Percentiles rank a stretch among this genome's conserved stretches.
phyloP scores from a whole-genome alignment of 1,284 basidiomycete genomes.

The Boletus smithii region DNA sequence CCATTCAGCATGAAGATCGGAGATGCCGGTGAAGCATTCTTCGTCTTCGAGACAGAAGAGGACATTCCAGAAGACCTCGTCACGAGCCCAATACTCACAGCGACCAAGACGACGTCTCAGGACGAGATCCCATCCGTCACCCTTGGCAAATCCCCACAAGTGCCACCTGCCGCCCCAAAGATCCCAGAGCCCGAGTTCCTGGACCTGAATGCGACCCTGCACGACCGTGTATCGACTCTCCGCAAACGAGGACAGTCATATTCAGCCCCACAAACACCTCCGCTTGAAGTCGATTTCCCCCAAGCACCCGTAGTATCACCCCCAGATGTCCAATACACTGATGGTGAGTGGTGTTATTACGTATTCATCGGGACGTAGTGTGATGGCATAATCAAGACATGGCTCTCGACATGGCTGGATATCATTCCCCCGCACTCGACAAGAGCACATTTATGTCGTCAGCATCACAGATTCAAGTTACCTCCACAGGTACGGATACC shows the following conservation, averaged over 20 bases:
- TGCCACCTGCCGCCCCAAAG: conserved; percentile 29
- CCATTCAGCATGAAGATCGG: conserved; percentile 99
- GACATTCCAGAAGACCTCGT: conserved; percentile 92
- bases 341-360: conserved; percentile 47
- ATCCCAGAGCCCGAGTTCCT: conserved; percentile 34
- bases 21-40: conserved; percentile 98
- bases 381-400: conserved; percentile 42
- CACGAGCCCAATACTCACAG: conserved; percentile 84
- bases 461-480: conserved; percentile 5
- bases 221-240: conserved; percentile 15
- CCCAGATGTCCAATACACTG: conserved; percentile 66
- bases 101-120: conserved; percentile 46
- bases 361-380: neutral
- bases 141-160: conserved; percentile 18
- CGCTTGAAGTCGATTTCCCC: conserved; percentile 21
- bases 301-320: conserved; percentile 40
- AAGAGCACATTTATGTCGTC: conserved; percentile 12
- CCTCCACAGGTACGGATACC: conserved; percentile 4
- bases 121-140: conserved; percentile 28
- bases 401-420: conserved; percentile 64
- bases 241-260: conserved; percentile 27
- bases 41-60: conserved; percentile 95
- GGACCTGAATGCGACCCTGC: conserved; percentile 25
- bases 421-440: conserved; percentile 46
- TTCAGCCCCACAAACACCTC: conserved; percentile 28